Evolutionary conservation across 129 eudicot species (phyloP).

Genomic region (Pittosporum tobira): DNA sequence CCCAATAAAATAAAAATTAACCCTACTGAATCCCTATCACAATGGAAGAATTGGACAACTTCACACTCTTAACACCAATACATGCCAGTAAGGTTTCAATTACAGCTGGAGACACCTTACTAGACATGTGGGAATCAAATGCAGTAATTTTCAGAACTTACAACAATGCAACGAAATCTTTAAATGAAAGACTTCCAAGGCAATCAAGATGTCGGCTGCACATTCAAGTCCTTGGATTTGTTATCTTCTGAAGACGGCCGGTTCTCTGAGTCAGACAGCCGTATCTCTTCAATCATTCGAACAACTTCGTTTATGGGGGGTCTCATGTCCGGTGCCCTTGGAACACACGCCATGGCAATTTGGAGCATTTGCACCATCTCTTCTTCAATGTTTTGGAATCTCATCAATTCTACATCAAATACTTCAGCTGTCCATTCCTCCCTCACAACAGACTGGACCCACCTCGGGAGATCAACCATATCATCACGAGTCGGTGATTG

Average conservation of each 20-base stretch:
- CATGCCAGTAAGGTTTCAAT: not conserved
- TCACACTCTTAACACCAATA: slow-evolving; percentile 3
- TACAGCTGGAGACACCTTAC: not conserved
- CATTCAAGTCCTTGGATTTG: slow-evolving; percentile 43
- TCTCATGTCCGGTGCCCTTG: slow-evolving; percentile 60
- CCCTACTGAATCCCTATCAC: not conserved
- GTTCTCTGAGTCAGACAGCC: slow-evolving; percentile 69
- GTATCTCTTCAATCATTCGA: slow-evolving; percentile 71
- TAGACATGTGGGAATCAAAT: slow-evolving; percentile 10
- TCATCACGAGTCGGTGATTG: slow-evolving; percentile 80
- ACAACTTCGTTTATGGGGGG: slow-evolving; percentile 73
- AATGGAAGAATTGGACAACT: slow-evolving; percentile 8
- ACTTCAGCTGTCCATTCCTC: slow-evolving; percentile 97
- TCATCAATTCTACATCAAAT: slow-evolving; percentile 72
- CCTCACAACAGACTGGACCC: slow-evolving; percentile 93
- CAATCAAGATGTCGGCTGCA: slow-evolving; percentile 54
- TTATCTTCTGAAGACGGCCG: slow-evolving; percentile 68
- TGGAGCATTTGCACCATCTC: slow-evolving; percentile 97
- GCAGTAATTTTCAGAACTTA: slow-evolving; percentile 1
- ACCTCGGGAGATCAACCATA: slow-evolving; percentile 71
- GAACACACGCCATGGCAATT: slow-evolving; percentile 85
- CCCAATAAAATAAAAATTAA: not conserved
- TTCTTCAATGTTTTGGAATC: slow-evolving; percentile 64
- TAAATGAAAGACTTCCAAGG: slow-evolving; percentile 3
- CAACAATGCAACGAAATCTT: not conserved